Evolutionary conservation across 2,329 filamentous ascomycete genomes (phyloP), one percentile per base, ranked within the genome.

Genomic region (Ophiobolus disseminans): DNA sequence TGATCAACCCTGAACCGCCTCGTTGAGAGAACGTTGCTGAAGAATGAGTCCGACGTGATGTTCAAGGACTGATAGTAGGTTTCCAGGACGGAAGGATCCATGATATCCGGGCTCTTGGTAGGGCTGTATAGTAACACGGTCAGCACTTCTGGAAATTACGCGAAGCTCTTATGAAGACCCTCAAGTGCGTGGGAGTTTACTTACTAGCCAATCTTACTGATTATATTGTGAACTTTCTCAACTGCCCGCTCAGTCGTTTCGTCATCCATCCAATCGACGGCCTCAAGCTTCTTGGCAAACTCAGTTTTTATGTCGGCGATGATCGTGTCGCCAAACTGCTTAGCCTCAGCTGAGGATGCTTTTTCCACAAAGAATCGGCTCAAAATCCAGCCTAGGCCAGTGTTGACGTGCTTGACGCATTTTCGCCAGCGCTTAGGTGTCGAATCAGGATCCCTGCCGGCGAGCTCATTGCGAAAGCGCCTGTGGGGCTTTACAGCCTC

Each of bases 301-400:
- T 83, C 80, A 13, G 81, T 76, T 68, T 88, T 88, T 65, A 91
- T 86, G 55, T 89, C 85, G 8, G 81, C 81, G n/a, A 90, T 82
- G 57, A 91, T 85, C 44, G 84, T 80, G 48, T 89, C 84, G 13
- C 86, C 86, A 36, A 88, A 82, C 3, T 82, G 73, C 65, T 88
- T 88, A 0, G 86, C 85, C 16, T 84, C 80, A 10, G 85, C 79
- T 0, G 85, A 84, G 61, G 90, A 90, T 1, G 86, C 80, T 39
- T 83, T 83, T 53, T 89, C 82, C 2, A 90, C 78, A 55, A 86
- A 91, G 73, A 90, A 89, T 17, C 86, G 82, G 63, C 85, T 87
- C 13, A 89, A 73, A 39, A 88, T 86, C 86, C 86, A 90, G 2
- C 82, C 82, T 17, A 90, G 68, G 4, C 81, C 80, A 17, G 71